Evolutionary conservation across 2,329 filamentous ascomycete species (phyloP).

Genomic region (Aspergillus novoparasiticus): DNA sequence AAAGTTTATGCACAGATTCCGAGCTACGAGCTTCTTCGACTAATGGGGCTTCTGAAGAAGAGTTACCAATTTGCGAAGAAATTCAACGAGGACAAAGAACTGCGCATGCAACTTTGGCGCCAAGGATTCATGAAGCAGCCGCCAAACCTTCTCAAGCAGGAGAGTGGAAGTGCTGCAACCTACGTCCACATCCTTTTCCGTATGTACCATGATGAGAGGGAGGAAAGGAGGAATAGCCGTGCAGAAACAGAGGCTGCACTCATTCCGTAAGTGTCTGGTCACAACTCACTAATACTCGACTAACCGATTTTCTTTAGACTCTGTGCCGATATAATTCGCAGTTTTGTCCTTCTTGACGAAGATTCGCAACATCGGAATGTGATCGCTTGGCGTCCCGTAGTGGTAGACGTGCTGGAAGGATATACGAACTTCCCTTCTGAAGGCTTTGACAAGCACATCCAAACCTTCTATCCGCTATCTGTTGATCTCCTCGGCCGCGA

Average conservation of each 20-base stretch:
- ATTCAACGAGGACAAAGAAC: slow-evolving; percentile 97
- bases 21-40: slow-evolving; percentile 79
- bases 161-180: slow-evolving; percentile 87
- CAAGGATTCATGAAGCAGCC: slow-evolving; percentile 99
- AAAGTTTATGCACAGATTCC: slow-evolving; percentile 92
- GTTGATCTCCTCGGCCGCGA: slow-evolving; percentile 84
- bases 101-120: slow-evolving; percentile 90
- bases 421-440: slow-evolving; percentile 80
- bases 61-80: slow-evolving; percentile 94
- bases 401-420: slow-evolving; percentile 94
- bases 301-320: slow-evolving; percentile 51
- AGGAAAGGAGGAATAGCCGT: slow-evolving; percentile 77
- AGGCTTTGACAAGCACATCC: slow-evolving; percentile 78
- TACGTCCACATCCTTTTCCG: slow-evolving; percentile 95
- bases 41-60: slow-evolving; percentile 94
- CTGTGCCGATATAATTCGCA: slow-evolving; percentile 88
- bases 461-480: slow-evolving; percentile 81
- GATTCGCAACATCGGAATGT: slow-evolving; percentile 98
- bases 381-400: slow-evolving; percentile 93
- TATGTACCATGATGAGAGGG: slow-evolving; percentile 91
- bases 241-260: slow-evolving; percentile 86
- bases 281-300: neutral
- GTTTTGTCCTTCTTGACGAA: slow-evolving; percentile 84
- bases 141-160: slow-evolving; percentile 95
- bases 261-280: slow-evolving; percentile 63